Conservation (phyloP, 306 rosid species). For the Luffa aegyptiaca region DNA sequence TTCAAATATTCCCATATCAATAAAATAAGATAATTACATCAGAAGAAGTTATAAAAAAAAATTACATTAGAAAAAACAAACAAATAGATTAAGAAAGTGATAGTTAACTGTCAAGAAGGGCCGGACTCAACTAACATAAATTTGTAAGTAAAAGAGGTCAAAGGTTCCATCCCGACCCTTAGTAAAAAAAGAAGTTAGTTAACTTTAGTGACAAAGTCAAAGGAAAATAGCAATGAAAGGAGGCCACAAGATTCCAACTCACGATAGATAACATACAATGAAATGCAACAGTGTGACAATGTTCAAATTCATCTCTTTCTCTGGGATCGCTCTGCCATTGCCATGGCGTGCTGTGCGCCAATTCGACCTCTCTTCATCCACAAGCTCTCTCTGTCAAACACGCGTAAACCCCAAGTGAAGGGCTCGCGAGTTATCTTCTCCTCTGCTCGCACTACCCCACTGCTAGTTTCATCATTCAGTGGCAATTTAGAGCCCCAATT, state of each 20-base stretch:
- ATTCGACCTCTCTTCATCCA: conserved; percentile 27
- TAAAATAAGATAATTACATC: no score
- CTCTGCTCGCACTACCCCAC: conserved; percentile 12
- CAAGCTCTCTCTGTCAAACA: conserved; percentile 15
- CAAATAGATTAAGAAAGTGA: no score
- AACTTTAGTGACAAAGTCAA: not conserved
- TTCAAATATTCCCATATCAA: no score
- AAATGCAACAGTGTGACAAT: not conserved
- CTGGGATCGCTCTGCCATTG: conserved; percentile 17
- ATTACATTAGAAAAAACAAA: no score
- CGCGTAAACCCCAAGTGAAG: conserved; percentile 20
- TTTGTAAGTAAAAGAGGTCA: no score
- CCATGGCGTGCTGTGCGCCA: conserved; percentile 41
- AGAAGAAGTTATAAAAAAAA: no score
- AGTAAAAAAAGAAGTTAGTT: no score
- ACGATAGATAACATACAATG: not conserved
- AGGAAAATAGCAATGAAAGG: not conserved
- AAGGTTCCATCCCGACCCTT: no score
- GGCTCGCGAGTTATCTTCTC: conserved; percentile 21
- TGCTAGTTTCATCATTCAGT: conserved; percentile 13
- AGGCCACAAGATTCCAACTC: not conserved
- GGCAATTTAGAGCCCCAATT: conserved; percentile 11
- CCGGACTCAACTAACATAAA: no score
- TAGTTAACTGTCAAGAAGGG: no score
- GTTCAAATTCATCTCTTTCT: conserved; percentile 6